Conservation (phyloP, 495 filamentous ascomycete genomes). For the Viridothelium virens region DNA sequence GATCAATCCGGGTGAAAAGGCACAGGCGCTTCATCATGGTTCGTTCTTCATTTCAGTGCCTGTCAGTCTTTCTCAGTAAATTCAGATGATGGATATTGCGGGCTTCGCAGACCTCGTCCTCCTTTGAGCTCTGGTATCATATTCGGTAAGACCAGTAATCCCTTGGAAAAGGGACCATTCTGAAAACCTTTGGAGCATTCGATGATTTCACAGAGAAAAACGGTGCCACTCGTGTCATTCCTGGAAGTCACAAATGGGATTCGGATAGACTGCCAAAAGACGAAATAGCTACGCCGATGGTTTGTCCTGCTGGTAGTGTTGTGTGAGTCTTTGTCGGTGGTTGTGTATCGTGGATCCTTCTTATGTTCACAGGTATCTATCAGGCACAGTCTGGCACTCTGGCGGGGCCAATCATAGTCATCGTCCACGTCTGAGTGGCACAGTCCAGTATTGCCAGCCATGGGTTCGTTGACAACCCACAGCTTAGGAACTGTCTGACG, state of each 20-base stretch:
- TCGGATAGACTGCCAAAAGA: neutral
- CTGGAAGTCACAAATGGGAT: conserved; percentile 15
- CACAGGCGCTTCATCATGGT: conserved; percentile 31
- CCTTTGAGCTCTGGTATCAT: conserved; percentile 26
- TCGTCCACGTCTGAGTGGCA: conserved; percentile 22
- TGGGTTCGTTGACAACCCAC: conserved; percentile 10
- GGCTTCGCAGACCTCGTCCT: conserved; percentile 19
- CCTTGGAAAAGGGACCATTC: neutral
- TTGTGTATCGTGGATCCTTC: neutral
- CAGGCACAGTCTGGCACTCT: conserved; percentile 11
- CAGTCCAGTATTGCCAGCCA: conserved; percentile 36
- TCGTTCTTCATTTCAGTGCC: neutral
- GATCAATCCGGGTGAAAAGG: conserved; percentile 27
- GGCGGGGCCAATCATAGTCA: conserved; percentile 12
- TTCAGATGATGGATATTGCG: conserved; percentile 28
- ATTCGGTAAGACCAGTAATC: conserved; percentile 17
- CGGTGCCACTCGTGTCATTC: conserved; percentile 13
- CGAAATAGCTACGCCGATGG: conserved; percentile 10
- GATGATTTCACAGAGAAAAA: conserved; percentile 28
- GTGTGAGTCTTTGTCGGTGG: neutral
- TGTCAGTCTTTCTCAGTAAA: neutral
- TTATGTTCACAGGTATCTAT: neutral
- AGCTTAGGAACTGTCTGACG: neutral
- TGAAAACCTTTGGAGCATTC: conserved; percentile 17
- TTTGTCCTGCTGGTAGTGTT: conserved; percentile 14